Base-by-base conservation (phyloP, 768 basidiomycete species). In the Punctularia strigosozonata region DNA sequence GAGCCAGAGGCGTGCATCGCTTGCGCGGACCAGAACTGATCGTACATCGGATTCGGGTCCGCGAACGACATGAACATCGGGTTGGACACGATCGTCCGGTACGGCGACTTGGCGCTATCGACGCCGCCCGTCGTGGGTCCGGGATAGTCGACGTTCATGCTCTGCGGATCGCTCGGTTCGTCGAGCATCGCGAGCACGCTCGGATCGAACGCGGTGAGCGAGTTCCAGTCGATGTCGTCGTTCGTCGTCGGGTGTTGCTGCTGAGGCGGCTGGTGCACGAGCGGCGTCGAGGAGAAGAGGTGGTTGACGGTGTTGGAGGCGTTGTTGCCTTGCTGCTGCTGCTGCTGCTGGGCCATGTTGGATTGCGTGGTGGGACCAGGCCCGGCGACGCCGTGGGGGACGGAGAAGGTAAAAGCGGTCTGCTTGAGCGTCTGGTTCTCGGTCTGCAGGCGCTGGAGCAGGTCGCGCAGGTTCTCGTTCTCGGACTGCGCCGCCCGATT, bases 401-500 rank as follows among this genome's bases (percentile, higher is more conserved):
- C 70, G 1, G 76, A 59, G 52, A 94, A 94, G 1, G 89, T 92
- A 57, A 95, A 97, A 2, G 80, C 66, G 0, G 73, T 60, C 53
- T 87, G 75, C 57, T 85, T 90, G 49, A 95, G 72, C 37, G 75
- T 61, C 39, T 87, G 59, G 46, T 92, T 94, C 63, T 97, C 91
- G 40, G 75, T 77, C 54, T 92, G 91, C 2, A 97, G 66, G 10
- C 90, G 76, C 37, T 75, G 63, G 31, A 94, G 68, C 37, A 94
- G 70, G 53, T 92, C 90, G 33, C 85, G 78, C 18, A 95, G 66
- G 51, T 92, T 94, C 45, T 84, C 80, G 48, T 97, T 94, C 62
- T 94, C 91, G 18, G 77, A 61, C 40, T 63, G 61, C 0, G 82
- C 71, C 18, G 66, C 68, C 32, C 80, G 75, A 46, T 87, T 85